Evolutionary conservation across 805 yeast genomes (phyloP), one percentile per base, ranked within the genome.

Genomic region (Scheffersomyces coipomensis): DNA sequence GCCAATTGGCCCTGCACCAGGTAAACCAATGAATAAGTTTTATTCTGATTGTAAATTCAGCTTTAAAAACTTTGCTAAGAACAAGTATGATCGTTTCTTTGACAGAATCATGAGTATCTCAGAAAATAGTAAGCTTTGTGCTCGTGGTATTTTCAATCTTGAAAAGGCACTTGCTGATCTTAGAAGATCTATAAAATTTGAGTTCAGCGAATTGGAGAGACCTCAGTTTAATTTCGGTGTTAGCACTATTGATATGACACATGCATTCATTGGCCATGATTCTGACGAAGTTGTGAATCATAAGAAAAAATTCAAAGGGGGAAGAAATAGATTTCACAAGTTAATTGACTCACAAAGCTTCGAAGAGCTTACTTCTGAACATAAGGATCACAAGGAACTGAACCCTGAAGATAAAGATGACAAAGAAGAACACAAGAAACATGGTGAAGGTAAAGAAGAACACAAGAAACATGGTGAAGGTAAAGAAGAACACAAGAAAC

Each of bases 401-500:
- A 7, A 27, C 8, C 17, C n/a, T 13, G 30, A 15, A 13, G 24
- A 19, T 12, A 15, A 32, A 10, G 22, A 30, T 11, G 22, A 18
- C 22, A 18, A 16, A 11, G 33, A n/a, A 3, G 13, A n/a, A 21
- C n/a, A n/a, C n/a, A 30, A 30, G 33, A 19, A 30, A 4, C 33
- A 30, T 30, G 33, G 17, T n/a, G 33, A 21, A 30, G 17, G 17
- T 10, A 15, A 30, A 11, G 23, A 30, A 8, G 17, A 30, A 8
- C 16, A 17, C n/a, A 7, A 16, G 12, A 21, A 30, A 15, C 19
- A 17, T 19, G 41, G 40, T 18, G 43, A 21, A 16, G 32, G 16
- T 10, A 13, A 35, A 2, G 36, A 39, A 13, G 19, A 27, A 21
- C 8, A 26, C 9, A 8, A 15, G 22, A n/a, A 26, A 18, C 16